Percentiles rank a stretch among this genome's conserved stretches.
Conservation (phyloP, 1,284 basidiomycete genomes). For the Ceratorhiza oryzae-sativae region DNA sequence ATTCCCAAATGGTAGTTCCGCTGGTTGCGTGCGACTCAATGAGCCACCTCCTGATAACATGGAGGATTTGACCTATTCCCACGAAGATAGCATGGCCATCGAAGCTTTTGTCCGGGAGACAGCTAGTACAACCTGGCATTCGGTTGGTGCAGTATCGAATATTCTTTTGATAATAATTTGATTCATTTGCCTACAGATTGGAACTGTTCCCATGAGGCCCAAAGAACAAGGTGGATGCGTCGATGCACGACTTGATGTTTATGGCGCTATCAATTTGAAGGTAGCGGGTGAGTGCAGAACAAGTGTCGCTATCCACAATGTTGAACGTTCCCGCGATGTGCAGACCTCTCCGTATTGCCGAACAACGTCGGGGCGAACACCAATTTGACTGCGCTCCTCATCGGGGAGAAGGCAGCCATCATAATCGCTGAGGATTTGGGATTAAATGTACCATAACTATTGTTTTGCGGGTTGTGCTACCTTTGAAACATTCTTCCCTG, state of each 20-base stretch:
- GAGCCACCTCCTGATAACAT: slow-evolving; percentile 55
- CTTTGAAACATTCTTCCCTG: no score
- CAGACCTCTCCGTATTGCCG: slow-evolving; percentile 30
- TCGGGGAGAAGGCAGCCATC: slow-evolving; percentile 34
- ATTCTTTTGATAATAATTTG: no score
- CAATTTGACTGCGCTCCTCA: slow-evolving; percentile 18
- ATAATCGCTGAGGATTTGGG: slow-evolving; percentile 34
- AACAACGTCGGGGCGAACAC: slow-evolving; percentile 33
- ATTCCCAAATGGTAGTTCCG: slow-evolving; percentile 59
- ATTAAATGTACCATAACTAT: slow-evolving; percentile 31
- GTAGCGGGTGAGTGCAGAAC: slow-evolving; percentile 54
- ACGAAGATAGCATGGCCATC: slow-evolving; percentile 61
- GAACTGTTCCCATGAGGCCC: slow-evolving; percentile 73
- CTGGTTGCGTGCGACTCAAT: slow-evolving; percentile 50
- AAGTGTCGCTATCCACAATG: background rate
- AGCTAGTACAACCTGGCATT: slow-evolving; percentile 47
- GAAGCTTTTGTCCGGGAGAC: slow-evolving; percentile 55
- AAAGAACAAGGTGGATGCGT: slow-evolving; percentile 66
- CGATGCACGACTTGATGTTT: slow-evolving; percentile 66
- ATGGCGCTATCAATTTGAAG: slow-evolving; percentile 66
- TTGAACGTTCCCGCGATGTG: background rate
- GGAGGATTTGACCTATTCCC: slow-evolving; percentile 60
- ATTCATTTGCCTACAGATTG: slow-evolving; percentile 53
- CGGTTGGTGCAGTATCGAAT: no score
- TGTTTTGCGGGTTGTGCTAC: no score